Base-by-base conservation (phyloP, 306 rosid species). In the Ziziphus jujuba region DNA sequence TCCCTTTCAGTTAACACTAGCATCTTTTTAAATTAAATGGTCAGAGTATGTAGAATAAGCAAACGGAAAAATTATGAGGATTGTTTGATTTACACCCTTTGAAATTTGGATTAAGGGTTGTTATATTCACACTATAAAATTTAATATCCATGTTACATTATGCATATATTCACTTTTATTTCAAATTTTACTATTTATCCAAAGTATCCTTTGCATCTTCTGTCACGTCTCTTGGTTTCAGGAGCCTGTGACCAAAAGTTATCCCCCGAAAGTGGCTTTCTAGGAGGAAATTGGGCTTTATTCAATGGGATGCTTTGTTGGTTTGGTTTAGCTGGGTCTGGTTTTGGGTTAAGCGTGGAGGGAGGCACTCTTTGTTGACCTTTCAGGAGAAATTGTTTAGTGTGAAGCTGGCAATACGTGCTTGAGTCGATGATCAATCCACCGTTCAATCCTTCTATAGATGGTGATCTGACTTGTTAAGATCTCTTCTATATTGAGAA, bases 251-350 rank as follows among this genome's bases (percentile, higher is more conserved):
- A 40, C 25, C 23, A 61, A 20, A 33, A 40, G 51, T 33, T 38
- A 9, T 33, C n/a, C 66, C 24, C 25, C n/a, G 23, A 10, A 61
- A 61, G 50, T 61, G 17, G 66, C 57, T 52, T 52, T 52, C 22
- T 52, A 52, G 20, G 51, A 63, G 67, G 67, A 34, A 20, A 63
- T 36, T 63, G 56, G 35, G 67, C 56, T 47, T 62, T 53, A 62
- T 62, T 62, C 66, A 62, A 62, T 62, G 66, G 54, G 43, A 40
- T 62, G 52, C 20, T 62, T 47, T 47, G 6, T 5, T 47, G 5
- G 51, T 47, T 47, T 47, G 11, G 51, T 1, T 47, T 47, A 14
- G n/a, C n/a, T n/a, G 6, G 5, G 7, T 2, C 11, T 3, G 11
- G 7, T 47, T 47, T 47, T 47, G 0, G 51, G 11, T 47, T 47